Evolutionary conservation across 257 asterid species (phyloP).

Genomic region (Osmanthus fragrans): DNA sequence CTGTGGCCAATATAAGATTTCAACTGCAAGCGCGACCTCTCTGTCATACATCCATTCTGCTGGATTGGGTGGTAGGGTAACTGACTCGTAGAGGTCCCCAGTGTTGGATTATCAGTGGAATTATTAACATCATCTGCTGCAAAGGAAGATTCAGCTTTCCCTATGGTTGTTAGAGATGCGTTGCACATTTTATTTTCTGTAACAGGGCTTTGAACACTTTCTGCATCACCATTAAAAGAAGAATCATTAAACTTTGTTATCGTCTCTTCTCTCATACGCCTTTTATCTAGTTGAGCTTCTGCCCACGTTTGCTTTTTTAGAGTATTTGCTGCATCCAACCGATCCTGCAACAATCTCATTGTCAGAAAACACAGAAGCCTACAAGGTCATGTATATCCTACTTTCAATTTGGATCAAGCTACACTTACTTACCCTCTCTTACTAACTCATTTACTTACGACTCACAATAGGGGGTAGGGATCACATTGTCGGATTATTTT

Average conservation of each 20-base stretch:
- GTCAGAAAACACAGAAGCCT: conserved; percentile 18
- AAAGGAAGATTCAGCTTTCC: conserved; percentile 56
- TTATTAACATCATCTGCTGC: conserved; percentile 45
- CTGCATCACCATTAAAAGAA: conserved; percentile 55
- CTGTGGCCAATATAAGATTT: conserved; percentile 88
- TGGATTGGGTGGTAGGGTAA: conserved; percentile 51
- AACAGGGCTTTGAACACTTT: conserved; percentile 68
- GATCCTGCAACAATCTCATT: conserved; percentile 61
- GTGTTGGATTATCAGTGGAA: conserved; percentile 39
- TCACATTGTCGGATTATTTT: too few species aligned
- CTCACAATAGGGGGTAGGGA: too few species aligned
- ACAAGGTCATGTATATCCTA: conserved; percentile 16
- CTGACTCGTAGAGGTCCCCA: conserved; percentile 40
- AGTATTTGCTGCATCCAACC: conserved; percentile 87
- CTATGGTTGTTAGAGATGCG: conserved; percentile 39
- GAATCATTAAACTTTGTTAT: conserved; percentile 59
- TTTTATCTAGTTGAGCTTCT: conserved; percentile 88
- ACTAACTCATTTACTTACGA: too few species aligned
- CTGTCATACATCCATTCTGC: conserved; percentile 74
- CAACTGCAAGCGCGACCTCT: conserved; percentile 87
- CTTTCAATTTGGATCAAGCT: too few species aligned
- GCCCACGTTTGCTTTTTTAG: conserved; percentile 99
- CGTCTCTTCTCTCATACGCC: conserved; percentile 81
- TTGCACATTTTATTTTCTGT: conserved; percentile 48
- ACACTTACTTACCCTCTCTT: too few species aligned